Conservation (phyloP, 129 eudicot species). For the Artemisia tridentata region DNA sequence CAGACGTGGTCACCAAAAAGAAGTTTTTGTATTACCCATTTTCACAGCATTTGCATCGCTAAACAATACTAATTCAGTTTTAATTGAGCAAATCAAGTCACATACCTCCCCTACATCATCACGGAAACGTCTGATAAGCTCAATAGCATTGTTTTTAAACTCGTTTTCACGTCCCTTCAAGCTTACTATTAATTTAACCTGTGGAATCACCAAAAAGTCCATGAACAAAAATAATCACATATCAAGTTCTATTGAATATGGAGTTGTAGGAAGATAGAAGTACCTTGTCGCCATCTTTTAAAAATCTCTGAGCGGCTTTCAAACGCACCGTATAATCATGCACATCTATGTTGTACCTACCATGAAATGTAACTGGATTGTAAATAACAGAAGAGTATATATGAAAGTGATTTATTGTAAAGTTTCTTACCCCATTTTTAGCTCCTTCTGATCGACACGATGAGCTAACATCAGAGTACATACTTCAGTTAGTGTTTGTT, state of each 20-base stretch:
- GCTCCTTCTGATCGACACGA: conserved; percentile 88
- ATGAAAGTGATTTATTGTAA: no score
- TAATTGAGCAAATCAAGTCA: neutral
- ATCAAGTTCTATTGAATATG: conserved; percentile 4
- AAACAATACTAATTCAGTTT: neutral
- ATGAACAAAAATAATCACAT: neutral
- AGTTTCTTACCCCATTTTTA: conserved; percentile 88
- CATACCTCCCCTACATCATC: conserved; percentile 84
- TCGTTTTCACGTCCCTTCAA: conserved; percentile 84
- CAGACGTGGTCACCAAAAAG: neutral
- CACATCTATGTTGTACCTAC: conserved; percentile 88
- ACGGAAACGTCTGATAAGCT: conserved; percentile 80
- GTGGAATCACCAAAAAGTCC: conserved; percentile 25
- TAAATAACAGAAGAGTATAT: conserved; percentile 2
- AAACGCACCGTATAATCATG: conserved; percentile 92
- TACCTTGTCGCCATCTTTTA: conserved; percentile 94
- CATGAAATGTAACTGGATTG: conserved; percentile 17
- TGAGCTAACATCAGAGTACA: conserved; percentile 49
- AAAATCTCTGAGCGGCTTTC: conserved; percentile 76
- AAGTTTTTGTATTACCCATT: no score
- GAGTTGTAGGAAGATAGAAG: conserved; percentile 14
- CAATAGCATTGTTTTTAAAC: conserved; percentile 72
- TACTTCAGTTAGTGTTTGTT: conserved; percentile 28
- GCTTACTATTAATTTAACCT: conserved; percentile 84
- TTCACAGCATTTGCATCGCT: neutral